phyloP scores from a whole-genome alignment of 768 basidiomycete species.

The Lactarius evosmus region DNA sequence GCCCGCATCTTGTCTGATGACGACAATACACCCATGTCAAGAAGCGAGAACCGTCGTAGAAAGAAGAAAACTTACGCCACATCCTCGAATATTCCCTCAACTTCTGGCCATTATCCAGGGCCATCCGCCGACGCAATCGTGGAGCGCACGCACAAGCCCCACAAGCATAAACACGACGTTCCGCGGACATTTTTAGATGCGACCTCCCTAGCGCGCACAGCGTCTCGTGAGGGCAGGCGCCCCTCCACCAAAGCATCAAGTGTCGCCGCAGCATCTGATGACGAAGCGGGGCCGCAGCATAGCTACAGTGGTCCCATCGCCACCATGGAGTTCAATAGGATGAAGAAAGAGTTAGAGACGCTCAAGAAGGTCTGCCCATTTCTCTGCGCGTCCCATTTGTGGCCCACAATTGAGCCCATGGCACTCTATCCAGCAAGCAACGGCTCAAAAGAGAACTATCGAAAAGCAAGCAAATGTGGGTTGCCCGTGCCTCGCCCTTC shows the following conservation, averaged over 20 bases:
- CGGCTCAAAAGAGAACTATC: constrained; percentile 46
- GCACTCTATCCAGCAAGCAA: constrained; percentile 34
- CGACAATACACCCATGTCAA: constrained; percentile 13
- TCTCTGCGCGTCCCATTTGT: not conserved
- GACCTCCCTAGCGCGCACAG: constrained; percentile 1
- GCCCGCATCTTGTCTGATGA: constrained; percentile 17
- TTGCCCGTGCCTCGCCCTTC: not conserved
- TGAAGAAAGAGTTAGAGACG: constrained; percentile 55
- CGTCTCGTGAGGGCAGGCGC: constrained; percentile 15
- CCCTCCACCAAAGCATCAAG: constrained; percentile 3
- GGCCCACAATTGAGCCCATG: constrained; percentile 13
- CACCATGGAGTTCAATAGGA: constrained; percentile 48
- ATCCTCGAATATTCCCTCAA: not conserved
- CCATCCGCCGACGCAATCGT: constrained; percentile 11
- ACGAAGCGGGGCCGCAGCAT: constrained; percentile 16
- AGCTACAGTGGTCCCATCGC: constrained; percentile 40
- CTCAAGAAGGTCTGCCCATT: constrained; percentile 44
- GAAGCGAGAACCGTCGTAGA: constrained; percentile 19
- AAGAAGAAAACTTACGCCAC: constrained; percentile 20
- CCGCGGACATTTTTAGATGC: constrained; percentile 17
- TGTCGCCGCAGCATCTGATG: constrained; percentile 10
- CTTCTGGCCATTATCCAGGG: constrained; percentile 8
- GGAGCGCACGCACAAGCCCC: constrained; percentile 15
- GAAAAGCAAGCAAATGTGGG: constrained; percentile 55
- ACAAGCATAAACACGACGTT: constrained; percentile 20